These are phyloP conservation scores for Solanum ahanhuiri DNA, from an alignment of 257 asterid genomes.

Conservation along the genomic window DNA sequence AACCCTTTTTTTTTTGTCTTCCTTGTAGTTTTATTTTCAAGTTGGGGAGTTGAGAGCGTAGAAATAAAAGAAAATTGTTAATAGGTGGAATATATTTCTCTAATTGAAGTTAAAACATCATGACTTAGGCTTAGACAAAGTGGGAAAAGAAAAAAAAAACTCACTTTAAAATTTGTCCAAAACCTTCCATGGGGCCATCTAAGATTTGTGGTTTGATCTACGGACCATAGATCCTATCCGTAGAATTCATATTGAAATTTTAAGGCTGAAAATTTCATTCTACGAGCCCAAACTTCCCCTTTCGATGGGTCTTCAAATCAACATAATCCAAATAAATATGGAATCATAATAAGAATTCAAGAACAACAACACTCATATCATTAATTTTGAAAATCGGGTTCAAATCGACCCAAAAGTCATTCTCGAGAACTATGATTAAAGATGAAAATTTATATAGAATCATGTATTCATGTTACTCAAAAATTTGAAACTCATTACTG, in stretches of 20 bases:
- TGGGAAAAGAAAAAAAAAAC: background rate
- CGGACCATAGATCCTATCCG: background rate
- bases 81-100: no score
- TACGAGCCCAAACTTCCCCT: background rate
- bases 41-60: background rate
- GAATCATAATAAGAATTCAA: background rate
- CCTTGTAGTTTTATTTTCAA: no score
- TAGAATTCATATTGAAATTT: no score
- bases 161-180: background rate
- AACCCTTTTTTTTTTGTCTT: background rate
- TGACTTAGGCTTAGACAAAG: background rate
- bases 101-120: no score
- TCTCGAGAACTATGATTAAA: background rate
- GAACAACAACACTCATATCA: background rate
- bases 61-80: background rate
- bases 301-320: background rate
- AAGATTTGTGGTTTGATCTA: background rate
- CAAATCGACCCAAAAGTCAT: background rate
- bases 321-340: background rate
- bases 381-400: no score
- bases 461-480: no score
- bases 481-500: background rate
- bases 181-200: background rate
- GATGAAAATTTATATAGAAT: no score
- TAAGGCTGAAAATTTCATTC: background rate